Evolutionary conservation across 352 stramenopile species (phyloP).

Genomic region (Sclerospora graminicola): DNA sequence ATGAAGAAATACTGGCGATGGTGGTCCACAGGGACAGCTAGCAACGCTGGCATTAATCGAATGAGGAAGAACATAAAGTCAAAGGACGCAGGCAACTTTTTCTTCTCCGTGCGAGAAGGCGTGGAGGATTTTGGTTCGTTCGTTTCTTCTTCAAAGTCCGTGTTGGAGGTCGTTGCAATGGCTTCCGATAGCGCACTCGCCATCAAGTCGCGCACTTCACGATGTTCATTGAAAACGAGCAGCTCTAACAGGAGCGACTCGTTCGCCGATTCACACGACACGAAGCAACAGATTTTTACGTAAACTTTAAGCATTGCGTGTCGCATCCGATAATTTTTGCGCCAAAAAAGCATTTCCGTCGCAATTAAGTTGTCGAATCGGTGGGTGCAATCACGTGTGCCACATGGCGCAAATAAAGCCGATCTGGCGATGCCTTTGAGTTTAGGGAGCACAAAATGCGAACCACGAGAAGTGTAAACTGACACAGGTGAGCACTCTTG

Average conservation of each 20-base stretch:
- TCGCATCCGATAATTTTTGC: constrained; percentile 81
- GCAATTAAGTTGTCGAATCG: constrained; percentile 69
- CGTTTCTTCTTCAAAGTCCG: constrained; percentile 35
- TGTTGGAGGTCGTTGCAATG: no score
- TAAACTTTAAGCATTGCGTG: constrained; percentile 63
- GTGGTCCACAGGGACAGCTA: no score
- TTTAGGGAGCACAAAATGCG: constrained; percentile 34
- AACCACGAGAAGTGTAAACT: constrained; percentile 24
- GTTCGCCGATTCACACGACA: constrained; percentile 47
- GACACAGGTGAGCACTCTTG: constrained; percentile 12
- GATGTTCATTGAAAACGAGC: no score
- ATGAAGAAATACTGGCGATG: no score
- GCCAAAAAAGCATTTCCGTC: constrained; percentile 80
- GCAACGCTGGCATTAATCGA: no score
- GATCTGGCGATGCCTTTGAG: constrained; percentile 18
- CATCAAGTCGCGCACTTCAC: no score
- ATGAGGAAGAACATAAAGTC: no score
- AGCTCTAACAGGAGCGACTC: no score
- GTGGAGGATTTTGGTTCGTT: constrained; percentile 4
- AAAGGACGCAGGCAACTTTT: no score
- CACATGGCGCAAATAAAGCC: no score
- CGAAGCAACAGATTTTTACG: constrained; percentile 70
- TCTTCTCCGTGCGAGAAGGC: constrained; percentile 10
- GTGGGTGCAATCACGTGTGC: constrained; percentile 52
- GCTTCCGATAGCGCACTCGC: no score